Percentiles rank a stretch among this genome's conserved stretches.
These are phyloP conservation scores for Wallacemonas rigidus DNA, from an alignment of 208 protist genomes.

Conservation along the genomic window DNA sequence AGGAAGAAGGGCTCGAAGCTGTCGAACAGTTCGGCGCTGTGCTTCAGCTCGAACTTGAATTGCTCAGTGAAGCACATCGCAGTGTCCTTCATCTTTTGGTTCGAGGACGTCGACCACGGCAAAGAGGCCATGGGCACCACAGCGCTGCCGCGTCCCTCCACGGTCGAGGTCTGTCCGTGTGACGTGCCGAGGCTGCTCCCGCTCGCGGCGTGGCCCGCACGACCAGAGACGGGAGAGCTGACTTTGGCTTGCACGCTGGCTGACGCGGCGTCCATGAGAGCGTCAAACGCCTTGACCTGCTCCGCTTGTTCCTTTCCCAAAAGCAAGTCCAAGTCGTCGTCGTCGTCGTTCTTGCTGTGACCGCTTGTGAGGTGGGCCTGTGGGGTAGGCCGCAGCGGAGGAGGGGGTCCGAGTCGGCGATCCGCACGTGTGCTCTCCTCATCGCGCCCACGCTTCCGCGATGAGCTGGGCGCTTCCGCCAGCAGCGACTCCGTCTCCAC, in stretches of 20 bases:
- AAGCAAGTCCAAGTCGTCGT: conserved; percentile 80
- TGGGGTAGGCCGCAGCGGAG: too few species aligned
- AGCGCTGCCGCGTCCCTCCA: neutral
- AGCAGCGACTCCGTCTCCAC: conserved; percentile 13
- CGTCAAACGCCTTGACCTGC: conserved; percentile 36
- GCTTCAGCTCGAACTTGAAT: conserved; percentile 63
- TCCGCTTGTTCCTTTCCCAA: conserved; percentile 60
- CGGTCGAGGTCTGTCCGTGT: neutral
- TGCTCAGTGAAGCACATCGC: conserved; percentile 62
- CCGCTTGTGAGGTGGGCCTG: neutral
- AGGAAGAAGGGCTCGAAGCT: conserved; percentile 82
- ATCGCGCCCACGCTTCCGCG: conserved; percentile 12
- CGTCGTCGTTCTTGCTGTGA: conserved; percentile 36
- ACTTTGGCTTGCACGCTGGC: neutral
- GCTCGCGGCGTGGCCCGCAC: neutral
- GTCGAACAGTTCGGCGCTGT: conserved; percentile 40
- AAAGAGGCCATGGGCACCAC: conserved; percentile 40
- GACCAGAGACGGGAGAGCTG: neutral
- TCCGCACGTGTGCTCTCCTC: neutral
- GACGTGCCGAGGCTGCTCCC: neutral
- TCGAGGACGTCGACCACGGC: conserved; percentile 53
- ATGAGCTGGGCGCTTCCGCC: neutral
- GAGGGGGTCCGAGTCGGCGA: neutral
- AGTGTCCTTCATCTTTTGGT: conserved; percentile 28
- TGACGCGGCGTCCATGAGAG: conserved; percentile 14